Base-by-base conservation (phyloP, 2,329 filamentous ascomycete species). In the Endoconidiophora polonica region DNA sequence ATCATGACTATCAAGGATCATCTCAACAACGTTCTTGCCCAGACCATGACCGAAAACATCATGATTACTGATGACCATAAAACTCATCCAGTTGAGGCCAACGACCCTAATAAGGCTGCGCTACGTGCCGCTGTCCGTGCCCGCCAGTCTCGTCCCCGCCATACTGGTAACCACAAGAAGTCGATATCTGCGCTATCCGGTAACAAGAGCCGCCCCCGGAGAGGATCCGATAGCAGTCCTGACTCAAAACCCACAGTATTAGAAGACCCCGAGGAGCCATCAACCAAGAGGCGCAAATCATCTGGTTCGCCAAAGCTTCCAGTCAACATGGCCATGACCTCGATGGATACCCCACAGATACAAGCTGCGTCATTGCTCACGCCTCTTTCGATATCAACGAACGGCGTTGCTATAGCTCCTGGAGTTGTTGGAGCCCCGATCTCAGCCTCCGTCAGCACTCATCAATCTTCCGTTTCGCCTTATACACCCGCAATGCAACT, bases 21-120 rank as follows among this genome's bases (percentile, higher is more conserved):
- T 59, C 68, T 77, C 55, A 83, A 81, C 58, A 78, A 79, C 42
- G 68, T 94, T 29, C 68, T 96, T 41, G 84, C 86, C 5, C 90
- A 98, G 65, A 78, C 80, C 48, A 81, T 94, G 56, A 86, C 86
- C 18, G 79, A 82, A 50, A 84, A 86, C 0, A 94, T 96, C 56
- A 90, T 95, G 75, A 95, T 96, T 55, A 96, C 91, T 1, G 90
- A 98, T 61, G 90, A 98, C 60, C 90, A 96, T 68, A 96, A 96
- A 68, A 94, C 86, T 5, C 83, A 86, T 58, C 51, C 51, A n/a
- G 51, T 49, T 7, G 51, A 53, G 37, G 16, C 37, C 12, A 46
- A 37, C 24, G 44, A 53, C 10, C 43, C 49, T 3, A 44, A 40
- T 38, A 53, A 53, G 51, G 48, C 36, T 36, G 51, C 38, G 22